A percentile compares a stretch with the other conserved stretches of the same genome.
Evolutionary conservation across 306 rosid genomes (phyloP).

Genomic region (Cajanus cajan): DNA sequence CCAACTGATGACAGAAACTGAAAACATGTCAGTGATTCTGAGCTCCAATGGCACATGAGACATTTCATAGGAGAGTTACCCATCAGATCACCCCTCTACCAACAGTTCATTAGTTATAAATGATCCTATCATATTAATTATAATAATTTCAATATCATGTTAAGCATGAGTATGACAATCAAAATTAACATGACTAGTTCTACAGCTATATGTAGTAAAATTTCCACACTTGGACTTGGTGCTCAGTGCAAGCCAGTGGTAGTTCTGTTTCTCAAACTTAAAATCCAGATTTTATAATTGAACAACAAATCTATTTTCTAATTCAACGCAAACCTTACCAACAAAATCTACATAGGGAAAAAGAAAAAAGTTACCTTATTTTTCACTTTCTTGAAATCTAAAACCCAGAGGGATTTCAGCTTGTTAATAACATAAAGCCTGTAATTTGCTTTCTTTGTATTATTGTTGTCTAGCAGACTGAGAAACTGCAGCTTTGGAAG

Average conservation of each 20-base stretch:
- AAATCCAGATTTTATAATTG: conserved; percentile 9
- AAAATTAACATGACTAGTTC: neutral
- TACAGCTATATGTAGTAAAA: neutral
- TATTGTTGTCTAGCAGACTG: no score
- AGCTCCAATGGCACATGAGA: neutral
- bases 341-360: neutral
- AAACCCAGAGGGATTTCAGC: no score
- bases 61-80: neutral
- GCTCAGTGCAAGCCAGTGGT: neutral
- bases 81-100: neutral
- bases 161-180: neutral
- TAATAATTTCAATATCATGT: conserved; percentile 8
- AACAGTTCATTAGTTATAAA: neutral
- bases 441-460: no score
- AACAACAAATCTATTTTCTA: no score
- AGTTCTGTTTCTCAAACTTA: neutral
- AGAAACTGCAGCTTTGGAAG: no score
- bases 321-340: neutral
- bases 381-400: conserved; percentile 87
- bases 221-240: neutral
- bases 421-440: no score
- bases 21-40: neutral
- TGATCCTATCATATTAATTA: neutral
- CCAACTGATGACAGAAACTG: conserved; percentile 12
- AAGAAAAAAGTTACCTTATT: conserved; percentile 54